Evolutionary conservation across 192 early-diverging fungal species (phyloP).

Genomic region (Oehlia diaphana): DNA sequence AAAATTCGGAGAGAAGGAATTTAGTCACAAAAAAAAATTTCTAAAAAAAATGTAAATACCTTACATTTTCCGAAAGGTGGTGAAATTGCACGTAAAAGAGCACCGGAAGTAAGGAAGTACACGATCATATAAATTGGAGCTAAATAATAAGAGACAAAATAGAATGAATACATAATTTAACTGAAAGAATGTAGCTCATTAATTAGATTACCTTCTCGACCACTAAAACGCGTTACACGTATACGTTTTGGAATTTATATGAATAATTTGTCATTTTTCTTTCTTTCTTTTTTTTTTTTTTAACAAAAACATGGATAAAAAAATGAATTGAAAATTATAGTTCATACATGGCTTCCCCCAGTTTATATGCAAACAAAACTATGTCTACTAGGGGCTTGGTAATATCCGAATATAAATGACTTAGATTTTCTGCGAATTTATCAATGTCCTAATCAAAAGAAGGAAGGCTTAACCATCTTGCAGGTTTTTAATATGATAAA

Average conservation of each 20-base stretch:
- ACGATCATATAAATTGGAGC: conserved; percentile 61
- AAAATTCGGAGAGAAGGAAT: neutral
- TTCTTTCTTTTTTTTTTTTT: too few relatives aligned
- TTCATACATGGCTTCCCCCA: conserved; percentile 63
- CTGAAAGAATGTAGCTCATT: neutral
- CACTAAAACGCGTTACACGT: neutral
- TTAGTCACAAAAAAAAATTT: neutral
- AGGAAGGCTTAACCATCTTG: neutral
- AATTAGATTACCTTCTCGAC: conserved; percentile 18
- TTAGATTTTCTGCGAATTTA: conserved; percentile 67
- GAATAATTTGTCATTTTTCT: neutral
- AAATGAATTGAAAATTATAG: neutral
- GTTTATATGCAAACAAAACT: conserved; percentile 72
- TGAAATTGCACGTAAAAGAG: conserved; percentile 67
- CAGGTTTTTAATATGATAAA: neutral
- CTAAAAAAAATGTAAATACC: conserved; percentile 2
- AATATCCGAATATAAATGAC: conserved; percentile 74
- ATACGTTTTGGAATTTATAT: neutral
- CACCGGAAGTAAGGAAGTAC: conserved; percentile 62
- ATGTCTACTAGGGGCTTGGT: conserved; percentile 76
- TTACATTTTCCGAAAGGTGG: conserved; percentile 80
- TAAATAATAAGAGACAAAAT: conserved; percentile 23
- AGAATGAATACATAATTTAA: neutral
- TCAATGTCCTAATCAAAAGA: conserved; percentile 56
- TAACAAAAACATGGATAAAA: neutral